Conservation (phyloP, 176 grass and related monocot species). For the Musa beccarii region DNA sequence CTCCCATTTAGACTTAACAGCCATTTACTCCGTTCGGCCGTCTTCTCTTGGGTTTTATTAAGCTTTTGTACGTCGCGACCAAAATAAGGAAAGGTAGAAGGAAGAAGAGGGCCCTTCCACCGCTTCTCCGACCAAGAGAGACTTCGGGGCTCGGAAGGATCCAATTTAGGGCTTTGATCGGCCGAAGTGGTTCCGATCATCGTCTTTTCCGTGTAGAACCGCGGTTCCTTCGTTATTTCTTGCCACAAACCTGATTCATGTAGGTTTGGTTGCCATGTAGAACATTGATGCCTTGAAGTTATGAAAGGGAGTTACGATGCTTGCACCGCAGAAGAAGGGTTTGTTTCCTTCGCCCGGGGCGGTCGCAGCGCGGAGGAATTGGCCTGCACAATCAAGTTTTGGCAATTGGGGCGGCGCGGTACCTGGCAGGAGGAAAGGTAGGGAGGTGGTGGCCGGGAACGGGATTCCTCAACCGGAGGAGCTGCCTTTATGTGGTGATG, state of each 20-base stretch:
- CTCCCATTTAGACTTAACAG: not conserved
- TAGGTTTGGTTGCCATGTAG: not conserved
- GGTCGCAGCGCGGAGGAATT: not conserved
- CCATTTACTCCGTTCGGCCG: too few relatives aligned
- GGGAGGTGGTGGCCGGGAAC: not conserved
- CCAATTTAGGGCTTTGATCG: not conserved
- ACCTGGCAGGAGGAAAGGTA: not conserved
- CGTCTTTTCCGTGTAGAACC: too few relatives aligned
- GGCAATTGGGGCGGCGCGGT: not conserved
- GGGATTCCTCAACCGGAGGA: not conserved
- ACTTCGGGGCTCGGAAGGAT: not conserved
- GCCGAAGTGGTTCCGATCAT: not conserved
- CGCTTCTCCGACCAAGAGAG: not conserved
- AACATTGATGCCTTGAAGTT: not conserved
- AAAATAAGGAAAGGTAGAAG: too few relatives aligned
- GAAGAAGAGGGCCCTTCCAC: too few relatives aligned
- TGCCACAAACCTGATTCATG: not conserved
- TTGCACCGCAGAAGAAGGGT: not conserved
- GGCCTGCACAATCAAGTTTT: not conserved
- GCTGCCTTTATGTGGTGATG: not conserved
- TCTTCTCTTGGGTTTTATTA: too few relatives aligned
- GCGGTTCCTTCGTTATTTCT: too few relatives aligned
- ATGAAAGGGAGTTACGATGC: not conserved
- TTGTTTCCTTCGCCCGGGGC: not conserved
- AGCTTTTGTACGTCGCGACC: too few relatives aligned